Evolutionary conservation across 2,329 filamentous ascomycete genomes (phyloP), one percentile per base, ranked within the genome.

Genomic region (Fusarium buxicola): DNA sequence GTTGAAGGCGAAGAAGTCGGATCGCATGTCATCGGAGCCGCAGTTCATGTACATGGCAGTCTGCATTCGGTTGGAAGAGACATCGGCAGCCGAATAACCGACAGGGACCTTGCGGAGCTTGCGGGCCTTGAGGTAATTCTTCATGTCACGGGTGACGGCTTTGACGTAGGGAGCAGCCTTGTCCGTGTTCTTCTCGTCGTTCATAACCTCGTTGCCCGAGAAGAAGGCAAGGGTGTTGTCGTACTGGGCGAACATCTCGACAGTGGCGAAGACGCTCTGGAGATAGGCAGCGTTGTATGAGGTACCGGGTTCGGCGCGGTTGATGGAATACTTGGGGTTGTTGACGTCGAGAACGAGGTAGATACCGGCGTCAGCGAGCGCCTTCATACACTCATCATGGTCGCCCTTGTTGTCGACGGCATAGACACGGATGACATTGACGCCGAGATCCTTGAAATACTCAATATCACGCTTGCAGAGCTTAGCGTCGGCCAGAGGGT

Each of bases 21-120:
- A 92, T 69, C 94, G 89, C 80, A 90, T 87, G 65, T 94, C 89
- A 44, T 94, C 91, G 51, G 86, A 81, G 60, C 94, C 94, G 74
- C 94, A 97, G 86, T 97, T 97, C 88, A 97, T 92, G 84, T 96
- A 97, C 50, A 89, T 74, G 43, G 94, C 93, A 75, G 92, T 92
- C 80, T 97, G 87, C 80, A 90, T 87, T 70, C 93, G 91, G 83
- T 96, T 97, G 72, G 87, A 84, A 58, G 91, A 84, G 54, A 97
- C 91, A 79, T 97, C 93, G 59, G 93, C 94, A 34, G 85, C 85
- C 13, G 85, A 87, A 79, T 93, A 93, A 31, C 90, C 90, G 52
- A 93, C 89, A n/a, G 90, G 90, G 40, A 92, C 81, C 51, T 81
- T 74, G 69, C 90, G 86, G 70, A 90, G 84, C 39, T 82, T 81